These are phyloP conservation scores for Aleurites moluccanus DNA, from an alignment of 441 rosid species.

Conservation along the genomic window DNA sequence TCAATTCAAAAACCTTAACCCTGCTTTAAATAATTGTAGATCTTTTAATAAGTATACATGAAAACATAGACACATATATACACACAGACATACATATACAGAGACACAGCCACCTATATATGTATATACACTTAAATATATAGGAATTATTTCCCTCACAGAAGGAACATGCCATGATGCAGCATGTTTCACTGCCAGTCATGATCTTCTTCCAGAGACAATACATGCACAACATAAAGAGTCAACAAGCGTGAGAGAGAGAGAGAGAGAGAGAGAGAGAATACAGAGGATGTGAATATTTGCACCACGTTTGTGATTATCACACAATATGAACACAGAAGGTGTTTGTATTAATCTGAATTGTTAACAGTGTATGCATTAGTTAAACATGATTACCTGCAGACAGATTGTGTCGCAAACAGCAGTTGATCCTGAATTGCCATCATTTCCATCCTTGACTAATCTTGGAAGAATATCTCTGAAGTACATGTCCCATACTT, in stretches of 20 bases:
- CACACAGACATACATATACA: too few relatives aligned
- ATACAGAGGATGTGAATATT: background rate
- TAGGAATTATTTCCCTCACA: background rate
- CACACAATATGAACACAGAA: background rate
- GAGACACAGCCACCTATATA: background rate
- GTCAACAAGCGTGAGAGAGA: too few relatives aligned
- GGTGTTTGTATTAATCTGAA: background rate
- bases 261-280: background rate
- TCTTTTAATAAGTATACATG: background rate
- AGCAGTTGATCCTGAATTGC: slow-evolving; percentile 88
- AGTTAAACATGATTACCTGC: slow-evolving; percentile 49
- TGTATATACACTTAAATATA: background rate
- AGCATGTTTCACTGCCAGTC: background rate
- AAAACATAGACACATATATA: background rate
- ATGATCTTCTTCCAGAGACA: background rate
- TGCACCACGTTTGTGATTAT: background rate
- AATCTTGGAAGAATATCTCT: slow-evolving; percentile 77
- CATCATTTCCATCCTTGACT: slow-evolving; percentile 82
- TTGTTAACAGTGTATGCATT: background rate
- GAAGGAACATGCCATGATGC: background rate
- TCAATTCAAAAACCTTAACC: background rate
- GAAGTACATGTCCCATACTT: slow-evolving; percentile 90
- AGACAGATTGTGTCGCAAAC: slow-evolving; percentile 87
- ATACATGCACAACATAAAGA: background rate
- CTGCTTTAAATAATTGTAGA: background rate